phyloP scores from a whole-genome alignment of 768 basidiomycete genomes.

The Calocera cornea region DNA sequence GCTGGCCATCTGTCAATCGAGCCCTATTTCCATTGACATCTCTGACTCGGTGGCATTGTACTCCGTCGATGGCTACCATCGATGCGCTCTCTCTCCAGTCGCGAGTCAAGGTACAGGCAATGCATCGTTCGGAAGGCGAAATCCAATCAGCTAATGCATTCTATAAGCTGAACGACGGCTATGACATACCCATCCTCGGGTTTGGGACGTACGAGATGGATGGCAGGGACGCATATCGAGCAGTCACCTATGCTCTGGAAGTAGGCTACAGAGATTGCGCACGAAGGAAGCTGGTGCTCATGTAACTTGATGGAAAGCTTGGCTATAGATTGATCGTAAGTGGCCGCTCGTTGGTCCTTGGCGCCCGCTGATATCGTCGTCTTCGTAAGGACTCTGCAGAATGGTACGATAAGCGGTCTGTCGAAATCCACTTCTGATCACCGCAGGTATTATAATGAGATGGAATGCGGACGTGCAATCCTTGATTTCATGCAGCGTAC shows the following conservation, averaged over 20 bases:
- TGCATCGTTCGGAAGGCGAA: too few relatives aligned
- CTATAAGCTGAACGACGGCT: slow-evolving; percentile 29
- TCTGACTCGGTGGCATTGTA: not conserved
- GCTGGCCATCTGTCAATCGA: not conserved
- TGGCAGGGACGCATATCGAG: slow-evolving; percentile 42
- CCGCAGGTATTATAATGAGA: slow-evolving; percentile 48
- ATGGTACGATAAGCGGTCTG: slow-evolving; percentile 26
- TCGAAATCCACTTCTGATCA: not conserved
- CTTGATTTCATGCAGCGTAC: slow-evolving; percentile 35
- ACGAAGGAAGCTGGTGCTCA: slow-evolving; percentile 9
- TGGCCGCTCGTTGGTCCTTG: slow-evolving; percentile 16
- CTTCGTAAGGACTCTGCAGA: slow-evolving; percentile 34
- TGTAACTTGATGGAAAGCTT: slow-evolving; percentile 25
- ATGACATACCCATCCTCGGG: slow-evolving; percentile 44
- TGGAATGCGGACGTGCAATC: slow-evolving; percentile 48
- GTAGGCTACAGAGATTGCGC: slow-evolving; percentile 22
- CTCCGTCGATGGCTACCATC: not conserved
- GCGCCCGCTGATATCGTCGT: not conserved
- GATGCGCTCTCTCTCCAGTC: not conserved
- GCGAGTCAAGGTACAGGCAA: not conserved
- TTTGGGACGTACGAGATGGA: slow-evolving; percentile 52
- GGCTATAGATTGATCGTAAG: slow-evolving; percentile 52
- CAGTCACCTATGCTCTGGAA: slow-evolving; percentile 50
- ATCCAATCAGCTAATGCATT: not conserved
- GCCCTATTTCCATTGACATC: not conserved